Evolutionary conservation across 1,284 basidiomycete genomes (phyloP).

Genomic region (Caloboletus inedulis): DNA sequence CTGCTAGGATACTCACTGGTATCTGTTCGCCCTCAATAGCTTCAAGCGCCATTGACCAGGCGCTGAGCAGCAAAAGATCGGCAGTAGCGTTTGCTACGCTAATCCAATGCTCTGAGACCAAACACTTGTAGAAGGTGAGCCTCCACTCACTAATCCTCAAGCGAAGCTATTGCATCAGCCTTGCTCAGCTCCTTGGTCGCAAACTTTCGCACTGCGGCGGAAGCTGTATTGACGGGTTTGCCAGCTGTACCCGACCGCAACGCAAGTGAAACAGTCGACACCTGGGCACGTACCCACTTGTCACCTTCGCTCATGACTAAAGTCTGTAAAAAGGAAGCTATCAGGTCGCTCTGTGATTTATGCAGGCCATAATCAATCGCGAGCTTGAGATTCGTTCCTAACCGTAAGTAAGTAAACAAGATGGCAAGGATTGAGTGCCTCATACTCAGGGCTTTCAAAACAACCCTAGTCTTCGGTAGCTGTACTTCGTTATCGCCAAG

Average conservation of each 20-base stretch:
- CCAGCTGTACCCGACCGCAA: constrained; percentile 60
- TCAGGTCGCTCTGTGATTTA: constrained; percentile 72
- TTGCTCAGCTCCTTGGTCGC: constrained; percentile 74
- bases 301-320: constrained; percentile 86
- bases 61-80: constrained; percentile 69
- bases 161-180: constrained; percentile 67
- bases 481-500: constrained; percentile 68
- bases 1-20: constrained; percentile 46
- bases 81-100: constrained; percentile 79
- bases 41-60: constrained; percentile 62
- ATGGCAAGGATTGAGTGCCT: constrained; percentile 6
- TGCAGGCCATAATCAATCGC: constrained; percentile 80
- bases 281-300: constrained; percentile 67
- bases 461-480: constrained; percentile 57
- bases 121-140: not conserved
- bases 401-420: constrained; percentile 13
- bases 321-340: constrained; percentile 79
- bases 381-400: constrained; percentile 75
- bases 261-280: constrained; percentile 56
- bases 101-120: not conserved
- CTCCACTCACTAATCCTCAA: constrained; percentile 75
- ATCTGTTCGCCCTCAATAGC: constrained; percentile 54
- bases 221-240: constrained; percentile 65
- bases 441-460: constrained; percentile 73
- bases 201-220: constrained; percentile 66